Percentiles rank a stretch among this genome's conserved stretches.
These are phyloP conservation scores for Bipolaris victoriae DNA, from an alignment of 2,329 filamentous ascomycete species.

Conservation along the genomic window DNA sequence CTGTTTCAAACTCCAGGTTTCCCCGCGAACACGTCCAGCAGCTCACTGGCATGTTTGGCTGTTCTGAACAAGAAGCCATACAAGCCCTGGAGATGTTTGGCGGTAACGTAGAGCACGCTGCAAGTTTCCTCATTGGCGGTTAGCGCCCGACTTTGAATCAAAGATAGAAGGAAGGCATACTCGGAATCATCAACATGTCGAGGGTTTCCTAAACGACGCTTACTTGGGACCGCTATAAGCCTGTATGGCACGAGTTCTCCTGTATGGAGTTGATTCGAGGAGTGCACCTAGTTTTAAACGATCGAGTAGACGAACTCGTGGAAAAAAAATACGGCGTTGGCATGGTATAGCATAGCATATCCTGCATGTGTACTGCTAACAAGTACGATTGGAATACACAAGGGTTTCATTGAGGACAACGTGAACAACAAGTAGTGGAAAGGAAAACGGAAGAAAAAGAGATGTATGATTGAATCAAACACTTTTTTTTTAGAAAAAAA, in stretches of 20 bases:
- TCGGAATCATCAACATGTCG: neutral
- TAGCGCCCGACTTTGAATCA: neutral
- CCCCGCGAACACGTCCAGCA: constrained; percentile 74
- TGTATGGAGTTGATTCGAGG: neutral
- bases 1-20: constrained; percentile 42
- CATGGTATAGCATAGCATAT: neutral
- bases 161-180: neutral
- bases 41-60: constrained; percentile 74
- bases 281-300: neutral
- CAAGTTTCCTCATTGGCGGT: constrained; percentile 71
- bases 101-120: constrained; percentile 88
- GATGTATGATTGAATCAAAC: too few species aligned
- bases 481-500: neutral
- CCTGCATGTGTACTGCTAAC: neutral
- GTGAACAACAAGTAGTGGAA: neutral
- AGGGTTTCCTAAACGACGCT: neutral
- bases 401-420: neutral
- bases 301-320: neutral
- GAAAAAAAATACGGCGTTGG: neutral
- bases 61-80: constrained; percentile 75
- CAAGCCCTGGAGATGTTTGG: constrained; percentile 81
- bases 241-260: neutral
- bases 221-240: neutral
- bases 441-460: neutral
- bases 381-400: too few species aligned